A percentile compares a stretch with the other conserved stretches of the same genome.
Conservation (phyloP, 1,284 basidiomycete species). For the Melampsora larici-populina region DNA sequence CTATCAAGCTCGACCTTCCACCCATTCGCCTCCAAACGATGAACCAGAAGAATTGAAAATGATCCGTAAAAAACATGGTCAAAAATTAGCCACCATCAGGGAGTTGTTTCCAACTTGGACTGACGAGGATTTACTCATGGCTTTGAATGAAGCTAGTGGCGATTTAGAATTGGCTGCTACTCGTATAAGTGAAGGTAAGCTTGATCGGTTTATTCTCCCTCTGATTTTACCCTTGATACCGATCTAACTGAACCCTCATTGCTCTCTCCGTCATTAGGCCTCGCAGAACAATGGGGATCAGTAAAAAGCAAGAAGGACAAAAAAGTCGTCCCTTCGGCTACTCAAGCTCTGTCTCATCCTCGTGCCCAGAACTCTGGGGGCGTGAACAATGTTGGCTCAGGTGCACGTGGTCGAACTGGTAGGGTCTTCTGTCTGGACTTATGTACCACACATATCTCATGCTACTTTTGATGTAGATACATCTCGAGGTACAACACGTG, state of each 20-base stretch:
- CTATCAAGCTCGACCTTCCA: constrained; percentile 8
- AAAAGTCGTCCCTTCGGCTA: constrained; percentile 18
- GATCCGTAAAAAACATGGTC: constrained; percentile 42
- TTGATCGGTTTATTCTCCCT: constrained; percentile 13
- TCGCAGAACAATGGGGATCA: constrained; percentile 76
- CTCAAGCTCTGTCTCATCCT: constrained; percentile 9
- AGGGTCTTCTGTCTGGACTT: constrained; percentile 5
- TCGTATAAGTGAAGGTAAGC: constrained; percentile 74
- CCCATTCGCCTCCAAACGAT: not conserved
- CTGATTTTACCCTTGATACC: not conserved
- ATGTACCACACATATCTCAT: not conserved
- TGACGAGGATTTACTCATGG: constrained; percentile 72
- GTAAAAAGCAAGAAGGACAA: constrained; percentile 82
- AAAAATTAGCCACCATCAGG: constrained; percentile 43
- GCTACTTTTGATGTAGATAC: constrained; percentile 6
- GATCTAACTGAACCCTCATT: constrained; percentile 4
- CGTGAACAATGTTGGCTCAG: not conserved
- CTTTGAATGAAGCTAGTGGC: constrained; percentile 69
- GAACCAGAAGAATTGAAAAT: constrained; percentile 42
- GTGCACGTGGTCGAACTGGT: constrained; percentile 38
- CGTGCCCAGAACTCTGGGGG: not conserved
- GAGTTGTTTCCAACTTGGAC: constrained; percentile 75
- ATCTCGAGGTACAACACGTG: constrained; percentile 29
- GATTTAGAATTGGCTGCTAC: constrained; percentile 71
- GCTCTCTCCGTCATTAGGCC: constrained; percentile 58